These are phyloP conservation scores for Globisporangium yorkense DNA, from an alignment of 352 stramenopile species.

Conservation along the genomic window DNA sequence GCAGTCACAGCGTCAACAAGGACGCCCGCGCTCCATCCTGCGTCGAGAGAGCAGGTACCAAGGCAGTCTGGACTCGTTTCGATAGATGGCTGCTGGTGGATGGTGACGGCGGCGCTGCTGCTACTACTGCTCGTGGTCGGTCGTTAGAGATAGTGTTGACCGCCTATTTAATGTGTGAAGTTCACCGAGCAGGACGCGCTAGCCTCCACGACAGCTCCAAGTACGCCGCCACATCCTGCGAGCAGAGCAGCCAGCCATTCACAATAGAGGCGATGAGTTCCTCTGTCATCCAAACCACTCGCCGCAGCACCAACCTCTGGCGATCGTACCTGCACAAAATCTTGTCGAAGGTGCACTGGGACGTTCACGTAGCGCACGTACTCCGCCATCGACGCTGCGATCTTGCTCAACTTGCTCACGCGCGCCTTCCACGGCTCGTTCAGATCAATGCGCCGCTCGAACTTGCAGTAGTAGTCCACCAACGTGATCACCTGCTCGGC, in stretches of 20 bases:
- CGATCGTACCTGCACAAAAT: conserved; percentile 50
- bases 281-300: not conserved
- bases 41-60: conserved; percentile 51
- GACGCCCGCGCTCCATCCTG: conserved; percentile 34
- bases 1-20: conserved; percentile 17
- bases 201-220: conserved; percentile 27
- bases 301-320: too few species aligned
- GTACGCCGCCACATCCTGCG: conserved; percentile 24
- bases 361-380: conserved; percentile 71
- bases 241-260: not conserved
- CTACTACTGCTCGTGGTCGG: not conserved
- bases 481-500: conserved; percentile 74
- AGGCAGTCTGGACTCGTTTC: conserved; percentile 22
- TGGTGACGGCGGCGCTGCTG: not conserved
- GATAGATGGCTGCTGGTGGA: not conserved
- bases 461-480: conserved; percentile 80
- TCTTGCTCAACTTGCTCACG: conserved; percentile 68
- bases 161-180: conserved; percentile 3
- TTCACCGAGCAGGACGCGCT: conserved; percentile 4
- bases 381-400: conserved; percentile 58
- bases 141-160: not conserved
- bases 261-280: conserved; percentile 2
- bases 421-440: conserved; percentile 64
- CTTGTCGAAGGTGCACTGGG: conserved; percentile 31
- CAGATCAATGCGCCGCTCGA: conserved; percentile 65